Conservation (phyloP, 106 monocot genomes). For the Gastrodia elata region DNA sequence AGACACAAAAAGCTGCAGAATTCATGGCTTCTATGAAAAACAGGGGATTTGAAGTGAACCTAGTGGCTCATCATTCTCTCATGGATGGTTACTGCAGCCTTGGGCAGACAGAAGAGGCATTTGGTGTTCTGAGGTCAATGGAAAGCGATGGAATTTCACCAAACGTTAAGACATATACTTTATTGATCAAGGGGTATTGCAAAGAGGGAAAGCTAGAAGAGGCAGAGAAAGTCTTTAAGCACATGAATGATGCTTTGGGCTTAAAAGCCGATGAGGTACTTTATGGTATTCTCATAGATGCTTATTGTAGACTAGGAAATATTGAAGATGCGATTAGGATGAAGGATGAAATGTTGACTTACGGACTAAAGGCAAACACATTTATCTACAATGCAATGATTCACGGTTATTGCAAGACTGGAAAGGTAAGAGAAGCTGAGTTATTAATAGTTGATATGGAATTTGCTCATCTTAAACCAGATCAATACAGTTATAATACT, state of each 20-base stretch:
- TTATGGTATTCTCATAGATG: constrained; percentile 63
- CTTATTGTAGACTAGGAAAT: constrained; percentile 49
- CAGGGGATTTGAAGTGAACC: constrained; percentile 61
- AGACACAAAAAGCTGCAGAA: constrained; percentile 25
- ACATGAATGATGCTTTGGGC: constrained; percentile 37
- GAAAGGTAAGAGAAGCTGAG: constrained; percentile 62
- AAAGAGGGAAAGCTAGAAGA: constrained; percentile 41
- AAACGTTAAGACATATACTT: constrained; percentile 52
- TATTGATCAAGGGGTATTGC: constrained; percentile 78
- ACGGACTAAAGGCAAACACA: constrained; percentile 36
- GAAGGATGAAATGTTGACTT: constrained; percentile 45
- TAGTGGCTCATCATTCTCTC: constrained; percentile 52
- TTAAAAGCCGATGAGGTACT: constrained; percentile 46
- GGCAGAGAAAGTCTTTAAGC: constrained; percentile 52
- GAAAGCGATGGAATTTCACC: constrained; percentile 33
- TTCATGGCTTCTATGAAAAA: constrained; percentile 60
- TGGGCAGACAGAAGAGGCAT: constrained; percentile 53
- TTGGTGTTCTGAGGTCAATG: constrained; percentile 37
- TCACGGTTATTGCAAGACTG: constrained; percentile 77
- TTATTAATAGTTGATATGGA: constrained; percentile 63
- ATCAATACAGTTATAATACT: constrained; percentile 81
- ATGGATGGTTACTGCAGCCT: constrained; percentile 63
- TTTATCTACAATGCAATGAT: constrained; percentile 63
- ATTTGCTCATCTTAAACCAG: constrained; percentile 32
- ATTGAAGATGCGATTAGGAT: constrained; percentile 63